phyloP scores from a whole-genome alignment of 441 rosid genomes.

The Corymbia calophylla region DNA sequence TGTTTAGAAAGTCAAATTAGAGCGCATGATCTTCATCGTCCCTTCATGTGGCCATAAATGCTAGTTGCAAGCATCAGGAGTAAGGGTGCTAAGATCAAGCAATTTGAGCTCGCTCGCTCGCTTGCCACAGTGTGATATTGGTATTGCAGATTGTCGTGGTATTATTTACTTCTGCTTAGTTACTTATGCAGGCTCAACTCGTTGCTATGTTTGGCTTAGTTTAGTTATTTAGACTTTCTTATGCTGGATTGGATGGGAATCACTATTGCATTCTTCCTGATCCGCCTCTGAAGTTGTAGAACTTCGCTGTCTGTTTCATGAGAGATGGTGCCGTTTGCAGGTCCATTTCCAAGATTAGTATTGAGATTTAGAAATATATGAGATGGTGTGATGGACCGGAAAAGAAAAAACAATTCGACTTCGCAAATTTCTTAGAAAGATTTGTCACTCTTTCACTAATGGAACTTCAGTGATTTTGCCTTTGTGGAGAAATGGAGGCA shows the following conservation, averaged over 20 bases:
- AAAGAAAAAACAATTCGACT: background rate
- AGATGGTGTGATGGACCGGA: background rate
- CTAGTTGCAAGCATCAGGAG: background rate
- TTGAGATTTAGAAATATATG: background rate
- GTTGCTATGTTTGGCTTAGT: background rate
- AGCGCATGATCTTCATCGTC: background rate
- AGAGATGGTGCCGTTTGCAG: background rate
- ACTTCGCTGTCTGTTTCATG: background rate
- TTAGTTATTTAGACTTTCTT: background rate
- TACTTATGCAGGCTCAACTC: background rate
- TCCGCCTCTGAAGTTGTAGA: background rate
- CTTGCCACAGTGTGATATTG: background rate
- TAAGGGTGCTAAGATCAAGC: background rate
- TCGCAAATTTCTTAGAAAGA: background rate
- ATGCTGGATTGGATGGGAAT: background rate
- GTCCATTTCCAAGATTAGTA: background rate
- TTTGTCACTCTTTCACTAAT: background rate
- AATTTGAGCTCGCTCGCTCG: background rate
- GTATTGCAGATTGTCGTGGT: background rate
- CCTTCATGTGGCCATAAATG: background rate
- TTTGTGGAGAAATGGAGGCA: background rate
- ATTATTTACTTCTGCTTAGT: background rate
- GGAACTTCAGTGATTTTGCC: background rate
- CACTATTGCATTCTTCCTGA: background rate
- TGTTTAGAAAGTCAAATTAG: background rate